These are phyloP conservation scores for Nothophoma quercina DNA, from an alignment of 2,329 filamentous ascomycete species.

Conservation along the genomic window DNA sequence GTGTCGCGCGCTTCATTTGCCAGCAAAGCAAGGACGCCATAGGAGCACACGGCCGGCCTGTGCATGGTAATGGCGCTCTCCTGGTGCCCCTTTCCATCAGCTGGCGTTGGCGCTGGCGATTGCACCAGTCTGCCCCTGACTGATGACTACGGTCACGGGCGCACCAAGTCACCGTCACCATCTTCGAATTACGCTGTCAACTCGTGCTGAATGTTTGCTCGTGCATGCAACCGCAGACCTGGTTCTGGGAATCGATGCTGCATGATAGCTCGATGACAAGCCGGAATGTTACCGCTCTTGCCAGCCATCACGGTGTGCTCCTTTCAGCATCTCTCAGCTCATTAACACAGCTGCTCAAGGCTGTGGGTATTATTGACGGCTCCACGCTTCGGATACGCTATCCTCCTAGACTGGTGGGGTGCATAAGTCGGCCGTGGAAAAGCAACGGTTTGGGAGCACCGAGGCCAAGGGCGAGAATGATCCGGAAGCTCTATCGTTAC, in stretches of 20 bases:
- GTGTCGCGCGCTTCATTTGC: conserved; percentile 3
- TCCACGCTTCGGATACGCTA: conserved; percentile 11
- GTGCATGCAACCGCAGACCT: conserved; percentile 8
- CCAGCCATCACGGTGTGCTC: background rate
- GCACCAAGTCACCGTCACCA: conserved; percentile 7
- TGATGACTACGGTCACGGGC: conserved; percentile 9
- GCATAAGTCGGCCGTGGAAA: conserved; percentile 31
- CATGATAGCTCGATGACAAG: conserved; percentile 5
- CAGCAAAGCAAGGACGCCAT: conserved; percentile 22
- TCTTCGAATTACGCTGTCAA: background rate
- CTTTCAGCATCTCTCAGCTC: background rate
- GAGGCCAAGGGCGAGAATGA: conserved; percentile 40
- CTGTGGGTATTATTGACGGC: conserved; percentile 1
- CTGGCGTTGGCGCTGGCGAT: conserved; percentile 20
- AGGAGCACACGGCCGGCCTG: conserved; percentile 18
- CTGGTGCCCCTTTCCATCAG: conserved; percentile 29
- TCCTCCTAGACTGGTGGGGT: conserved; percentile 25
- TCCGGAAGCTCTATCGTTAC: conserved; percentile 22
- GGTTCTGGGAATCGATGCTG: conserved; percentile 6
- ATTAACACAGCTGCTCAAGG: background rate
- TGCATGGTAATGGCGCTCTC: conserved; percentile 11
- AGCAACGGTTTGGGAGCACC: conserved; percentile 20
- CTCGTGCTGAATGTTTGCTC: background rate
- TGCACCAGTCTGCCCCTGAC: conserved; percentile 12
- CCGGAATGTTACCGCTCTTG: background rate